These are phyloP conservation scores for Panaeolus papilionaceus DNA, from an alignment of 768 basidiomycete genomes.

Conservation along the genomic window DNA sequence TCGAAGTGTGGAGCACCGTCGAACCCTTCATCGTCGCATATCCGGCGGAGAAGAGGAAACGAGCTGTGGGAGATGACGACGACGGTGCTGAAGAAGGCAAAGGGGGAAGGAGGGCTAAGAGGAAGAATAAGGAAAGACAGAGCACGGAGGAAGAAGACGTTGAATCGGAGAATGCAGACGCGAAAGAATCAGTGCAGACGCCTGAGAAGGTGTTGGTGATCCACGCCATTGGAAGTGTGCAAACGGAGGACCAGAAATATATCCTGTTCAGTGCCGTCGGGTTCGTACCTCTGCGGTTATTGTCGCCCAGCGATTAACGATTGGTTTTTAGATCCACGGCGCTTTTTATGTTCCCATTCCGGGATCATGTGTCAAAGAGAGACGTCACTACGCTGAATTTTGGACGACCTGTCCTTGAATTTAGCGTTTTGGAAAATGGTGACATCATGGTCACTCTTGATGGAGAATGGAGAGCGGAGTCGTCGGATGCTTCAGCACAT, in stretches of 20 bases:
- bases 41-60: constrained; percentile 32
- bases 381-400: constrained; percentile 53
- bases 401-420: constrained; percentile 64
- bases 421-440: constrained; percentile 45
- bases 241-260: constrained; percentile 40
- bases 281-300: constrained; percentile 46
- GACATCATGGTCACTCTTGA: constrained; percentile 59
- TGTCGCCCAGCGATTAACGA: neutral
- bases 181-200: constrained; percentile 27
- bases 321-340: constrained; percentile 65
- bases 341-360: constrained; percentile 55
- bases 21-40: constrained; percentile 55
- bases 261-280: constrained; percentile 77
- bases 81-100: constrained; percentile 29
- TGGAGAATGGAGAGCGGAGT: constrained; percentile 38
- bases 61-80: constrained; percentile 30
- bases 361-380: constrained; percentile 26
- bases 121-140: constrained; percentile 26
- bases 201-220: constrained; percentile 59
- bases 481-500: constrained; percentile 20
- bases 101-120: constrained; percentile 29
- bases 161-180: constrained; percentile 15
- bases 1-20: constrained; percentile 55
- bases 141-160: constrained; percentile 18
- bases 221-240: constrained; percentile 56